Evolutionary conservation across 106 monocot genomes (phyloP), one percentile per base, ranked within the genome.

Genomic region (Acorus gramineus): DNA sequence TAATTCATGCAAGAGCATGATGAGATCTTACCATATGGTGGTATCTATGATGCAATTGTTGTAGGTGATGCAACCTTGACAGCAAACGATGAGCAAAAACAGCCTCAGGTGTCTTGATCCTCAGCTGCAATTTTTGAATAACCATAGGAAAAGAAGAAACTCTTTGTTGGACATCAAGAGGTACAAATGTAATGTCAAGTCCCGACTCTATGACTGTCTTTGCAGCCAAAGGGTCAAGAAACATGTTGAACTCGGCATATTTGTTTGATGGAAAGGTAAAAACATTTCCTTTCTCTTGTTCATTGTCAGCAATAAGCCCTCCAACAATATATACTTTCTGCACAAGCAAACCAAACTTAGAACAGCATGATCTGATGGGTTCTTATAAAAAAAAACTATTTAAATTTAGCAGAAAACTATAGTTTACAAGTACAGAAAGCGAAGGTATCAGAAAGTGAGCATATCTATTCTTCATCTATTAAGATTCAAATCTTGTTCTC

Each of bases 211-310:
- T 3, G 3, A 96, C 76, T 9, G 69, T 83, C 60, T 87, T 87
- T 12, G 90, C 82, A 53, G 95, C 95, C 53, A 85, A 11, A 12
- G 95, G 95, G 66, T 96, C 95, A 10, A 96, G 85, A 76, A 82
- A 96, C 70, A 96, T 78, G 66, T 96, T 90, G 74, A 96, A 90
- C 58, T 96, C 95, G 0, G 90, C 79, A 67, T 80, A 81, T 60
- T 74, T 74, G 64, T 96, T 96, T 52, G 78, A 80, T 8, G 82
- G 74, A 49, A 85, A 60, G 1, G 85, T 80, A 54, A 96, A 96
- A 11, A 96, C 57, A 48, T 96, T 90, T 73, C 95, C 95, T 64
- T 55, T 66, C 14, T 78, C 66, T 47, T 6, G 44, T 44, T 70
- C n/a, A 47, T 52, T 60, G 2, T 74, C 75, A 6, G 49, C 11